Conservation (phyloP, 345 rosid genomes). For the Melaleuca quinquenervia region DNA sequence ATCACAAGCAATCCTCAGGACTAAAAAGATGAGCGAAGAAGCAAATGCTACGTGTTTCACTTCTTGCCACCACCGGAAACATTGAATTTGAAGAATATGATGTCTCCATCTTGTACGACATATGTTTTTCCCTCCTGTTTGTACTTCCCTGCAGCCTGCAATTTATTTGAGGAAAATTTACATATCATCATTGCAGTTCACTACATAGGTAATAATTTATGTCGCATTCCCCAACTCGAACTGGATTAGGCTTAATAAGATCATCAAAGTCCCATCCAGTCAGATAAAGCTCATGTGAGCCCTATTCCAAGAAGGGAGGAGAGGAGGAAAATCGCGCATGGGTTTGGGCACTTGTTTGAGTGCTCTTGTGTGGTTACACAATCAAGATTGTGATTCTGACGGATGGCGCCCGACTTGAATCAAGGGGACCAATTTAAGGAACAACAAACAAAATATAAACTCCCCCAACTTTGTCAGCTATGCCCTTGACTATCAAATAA, state of each 20-base stretch:
- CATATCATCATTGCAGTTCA: neutral
- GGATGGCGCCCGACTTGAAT: neutral
- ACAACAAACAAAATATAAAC: neutral
- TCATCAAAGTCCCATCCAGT: neutral
- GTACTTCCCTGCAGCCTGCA: constrained; percentile 88
- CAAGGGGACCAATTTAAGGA: neutral
- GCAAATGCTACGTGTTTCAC: constrained; percentile 21
- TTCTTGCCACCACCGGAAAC: constrained; percentile 98
- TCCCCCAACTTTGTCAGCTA: neutral
- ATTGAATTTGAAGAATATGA: constrained; percentile 94
- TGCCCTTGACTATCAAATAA: neutral
- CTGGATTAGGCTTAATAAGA: neutral
- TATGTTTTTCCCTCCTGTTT: constrained; percentile 94
- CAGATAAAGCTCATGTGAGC: neutral
- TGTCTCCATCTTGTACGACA: constrained; percentile 87
- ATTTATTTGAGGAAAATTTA: neutral
- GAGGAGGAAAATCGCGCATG: neutral
- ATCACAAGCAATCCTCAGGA: neutral
- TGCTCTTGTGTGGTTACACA: neutral
- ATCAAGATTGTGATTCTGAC: neutral
- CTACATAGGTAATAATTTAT: neutral
- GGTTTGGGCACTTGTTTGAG: neutral
- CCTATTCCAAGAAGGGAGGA: neutral
- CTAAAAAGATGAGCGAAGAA: neutral
- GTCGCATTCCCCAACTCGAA: neutral